A percentile compares a stretch with the other conserved stretches of the same genome.
phyloP scores from a whole-genome alignment of 1,284 basidiomycete genomes.

The Grifola frondosa region DNA sequence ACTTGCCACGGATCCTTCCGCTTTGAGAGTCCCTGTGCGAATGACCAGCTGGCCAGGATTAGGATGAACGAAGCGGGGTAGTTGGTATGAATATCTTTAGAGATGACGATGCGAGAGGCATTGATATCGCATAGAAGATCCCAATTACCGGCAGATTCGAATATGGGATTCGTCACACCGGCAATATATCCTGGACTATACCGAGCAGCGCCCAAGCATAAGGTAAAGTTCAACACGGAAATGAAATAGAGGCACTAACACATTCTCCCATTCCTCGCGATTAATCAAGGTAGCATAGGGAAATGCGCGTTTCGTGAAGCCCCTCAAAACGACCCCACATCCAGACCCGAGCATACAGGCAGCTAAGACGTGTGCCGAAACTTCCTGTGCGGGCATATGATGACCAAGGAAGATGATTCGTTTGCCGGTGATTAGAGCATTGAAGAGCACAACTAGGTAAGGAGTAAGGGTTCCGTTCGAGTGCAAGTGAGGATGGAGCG shows the following conservation, averaged over 20 bases:
- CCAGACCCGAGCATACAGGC: conserved; percentile 92
- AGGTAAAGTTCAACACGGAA: too few relatives aligned
- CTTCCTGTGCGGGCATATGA: conserved; percentile 80
- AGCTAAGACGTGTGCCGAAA: conserved; percentile 88
- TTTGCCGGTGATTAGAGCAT: conserved; percentile 91
- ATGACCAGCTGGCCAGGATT: conserved; percentile 44
- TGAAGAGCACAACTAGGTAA: conserved; percentile 92
- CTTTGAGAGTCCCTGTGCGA: conserved; percentile 60
- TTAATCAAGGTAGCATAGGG: conserved; percentile 92
- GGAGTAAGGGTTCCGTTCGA: conserved; percentile 89
- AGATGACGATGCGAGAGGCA: conserved; percentile 80
- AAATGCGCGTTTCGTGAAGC: conserved; percentile 87
- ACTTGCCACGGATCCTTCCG: conserved; percentile 55
- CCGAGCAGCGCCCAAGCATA: too few relatives aligned
- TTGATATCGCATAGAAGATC: conserved; percentile 92
- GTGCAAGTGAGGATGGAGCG: conserved; percentile 89
- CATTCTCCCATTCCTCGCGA: conserved; percentile 85
- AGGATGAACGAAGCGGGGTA: conserved; percentile 49
- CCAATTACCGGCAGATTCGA: conserved; percentile 86
- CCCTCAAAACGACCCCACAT: conserved; percentile 80
- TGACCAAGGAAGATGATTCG: conserved; percentile 93
- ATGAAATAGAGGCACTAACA: conserved; percentile 51
- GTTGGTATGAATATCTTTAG: conserved; percentile 73
- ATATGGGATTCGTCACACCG: conserved; percentile 95
- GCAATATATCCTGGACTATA: conserved; percentile 87